Evolutionary conservation across 1,139 yeast genomes (phyloP), one percentile per base, ranked within the genome.

Genomic region (Fermentozyma sake): DNA sequence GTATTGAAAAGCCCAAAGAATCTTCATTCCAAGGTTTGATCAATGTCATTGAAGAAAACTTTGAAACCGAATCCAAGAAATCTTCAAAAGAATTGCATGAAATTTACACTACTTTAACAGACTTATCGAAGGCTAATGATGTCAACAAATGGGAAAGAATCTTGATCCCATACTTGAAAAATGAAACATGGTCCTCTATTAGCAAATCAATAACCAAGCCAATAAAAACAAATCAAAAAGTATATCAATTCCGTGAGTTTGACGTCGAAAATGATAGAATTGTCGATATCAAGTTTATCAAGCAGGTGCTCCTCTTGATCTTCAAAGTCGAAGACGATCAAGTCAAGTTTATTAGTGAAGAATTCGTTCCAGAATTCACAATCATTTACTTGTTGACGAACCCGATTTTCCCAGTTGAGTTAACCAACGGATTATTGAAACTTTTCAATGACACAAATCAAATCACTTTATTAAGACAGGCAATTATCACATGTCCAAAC

Each of bases 341-440:
- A n/a, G 44, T 53, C 6, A 35, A 33, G 17, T 44, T 58, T 27
- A 35, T 34, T 7, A 35, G 48, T 22, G 37, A 38, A 8, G 47
- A 42, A 12, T 62, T 61, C 30, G 41, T 72, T 18, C 81, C 91
- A 24, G 79, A 80, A 43, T 59, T 59, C 26, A 67, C 87, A 2
- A 55, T 85, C 31, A 72, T 82, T 5, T 89, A 85, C 49, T 63
- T 87, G 22, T 64, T 89, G 37, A 84, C 95, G 3, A 95, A 86
- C 56, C 96, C 96, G 14, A 58, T 85, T 18, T 86, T 81, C 54
- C 96, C 96, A 7, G 57, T 65, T 4, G 58, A 65, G 13, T 72
- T 64, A 41, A 64, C 84, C 5, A 58, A 59, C 2, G 79, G 77
- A 1, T 55, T 89, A 26, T 53, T 84, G 26, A 42, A 55, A 6